A percentile compares a stretch with the other conserved stretches of the same genome.
Conservation (phyloP, 1,139 yeast species). For the Magnusiomyces magnusii region DNA sequence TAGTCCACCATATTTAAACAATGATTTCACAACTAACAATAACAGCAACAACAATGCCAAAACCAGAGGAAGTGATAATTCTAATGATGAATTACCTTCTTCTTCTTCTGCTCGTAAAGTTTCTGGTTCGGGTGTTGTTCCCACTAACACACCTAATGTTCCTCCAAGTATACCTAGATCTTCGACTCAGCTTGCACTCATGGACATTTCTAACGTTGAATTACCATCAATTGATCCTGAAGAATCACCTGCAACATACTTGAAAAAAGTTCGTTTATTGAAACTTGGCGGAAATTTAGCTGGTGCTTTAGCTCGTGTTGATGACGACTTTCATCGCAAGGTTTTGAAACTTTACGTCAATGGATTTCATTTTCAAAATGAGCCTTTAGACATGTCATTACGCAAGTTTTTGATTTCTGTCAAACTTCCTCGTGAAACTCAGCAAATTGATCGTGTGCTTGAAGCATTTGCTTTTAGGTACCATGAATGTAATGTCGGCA, state of each 20-base stretch:
- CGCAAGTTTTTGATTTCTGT: slow-evolving; percentile 49
- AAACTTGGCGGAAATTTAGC: slow-evolving; percentile 36
- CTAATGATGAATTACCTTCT: background rate
- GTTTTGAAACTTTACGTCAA: slow-evolving; percentile 37
- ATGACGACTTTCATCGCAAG: slow-evolving; percentile 32
- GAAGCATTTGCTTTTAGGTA: slow-evolving; percentile 47
- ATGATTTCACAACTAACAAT: background rate
- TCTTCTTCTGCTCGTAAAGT: slow-evolving; percentile 2
- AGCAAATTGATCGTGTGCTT: slow-evolving; percentile 60
- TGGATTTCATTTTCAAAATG: slow-evolving; percentile 42
- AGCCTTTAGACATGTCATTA: slow-evolving; percentile 56
- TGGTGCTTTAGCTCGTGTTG: slow-evolving; percentile 35
- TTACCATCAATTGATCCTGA: slow-evolving; percentile 31
- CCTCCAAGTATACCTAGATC: background rate
- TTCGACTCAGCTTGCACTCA: slow-evolving; percentile 3
- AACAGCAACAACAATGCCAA: background rate
- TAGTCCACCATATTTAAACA: background rate
- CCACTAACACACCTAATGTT: background rate
- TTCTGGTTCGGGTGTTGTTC: background rate
- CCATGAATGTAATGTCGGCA: slow-evolving; percentile 36
- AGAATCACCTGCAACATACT: slow-evolving; percentile 36
- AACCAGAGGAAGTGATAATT: background rate
- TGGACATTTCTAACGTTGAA: slow-evolving; percentile 3
- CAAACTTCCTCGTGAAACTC: slow-evolving; percentile 58
- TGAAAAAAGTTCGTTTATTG: slow-evolving; percentile 30